Evolutionary conservation across 305 asterid species (phyloP), one percentile per base, ranked within the genome.

Genomic region (Solanum hybrid): DNA sequence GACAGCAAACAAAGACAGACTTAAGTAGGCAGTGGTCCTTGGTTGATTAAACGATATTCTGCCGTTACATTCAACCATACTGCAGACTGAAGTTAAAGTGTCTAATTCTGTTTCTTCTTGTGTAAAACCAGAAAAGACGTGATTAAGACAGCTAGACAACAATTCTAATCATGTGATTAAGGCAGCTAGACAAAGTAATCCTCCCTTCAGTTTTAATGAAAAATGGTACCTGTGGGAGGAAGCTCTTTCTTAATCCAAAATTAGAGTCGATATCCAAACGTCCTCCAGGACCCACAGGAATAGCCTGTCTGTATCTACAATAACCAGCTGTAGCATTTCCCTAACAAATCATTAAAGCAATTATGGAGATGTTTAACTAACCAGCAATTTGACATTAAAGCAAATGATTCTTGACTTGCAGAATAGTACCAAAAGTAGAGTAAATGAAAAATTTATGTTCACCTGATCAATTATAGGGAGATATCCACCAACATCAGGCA

Each of bases 381-480:
- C 20, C 18, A 14, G 61, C 61, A 42, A 13, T 42, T 42, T 42
- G 61, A 40, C 51, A 40, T 40, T 40, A 91, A 37, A 29, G 24
- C 74, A n/a, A 13, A 31, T 76, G 90, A 35, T 10, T 33, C 6
- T 82, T 35, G 18, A 34, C 88, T 85, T 18, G 22, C 61, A 79
- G n/a, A 79, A n/a, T 22, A 36, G 61, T 6, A 3, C 34, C 36
- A 40, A 40, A 79, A 22, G 69, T 37, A 61, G 71, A n/a, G 22
- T 8, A 40, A 46, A 77, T 14, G 37, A 16, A 76, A 90, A 39
- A 1, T 34, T 0, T 51, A 16, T 33, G 42, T 88, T 20, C 39
- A 96, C 99, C 98, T 97, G 99, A 83, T 97, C 96, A 28, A 97
- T 96, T 24, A 97, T 89, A 87, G 99, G 99, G 73, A 93, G 95